A percentile compares a stretch with the other conserved stretches of the same genome.
Evolutionary conservation across 169 alveolate species (phyloP).

Genomic region (Toxoplasma gondii): DNA sequence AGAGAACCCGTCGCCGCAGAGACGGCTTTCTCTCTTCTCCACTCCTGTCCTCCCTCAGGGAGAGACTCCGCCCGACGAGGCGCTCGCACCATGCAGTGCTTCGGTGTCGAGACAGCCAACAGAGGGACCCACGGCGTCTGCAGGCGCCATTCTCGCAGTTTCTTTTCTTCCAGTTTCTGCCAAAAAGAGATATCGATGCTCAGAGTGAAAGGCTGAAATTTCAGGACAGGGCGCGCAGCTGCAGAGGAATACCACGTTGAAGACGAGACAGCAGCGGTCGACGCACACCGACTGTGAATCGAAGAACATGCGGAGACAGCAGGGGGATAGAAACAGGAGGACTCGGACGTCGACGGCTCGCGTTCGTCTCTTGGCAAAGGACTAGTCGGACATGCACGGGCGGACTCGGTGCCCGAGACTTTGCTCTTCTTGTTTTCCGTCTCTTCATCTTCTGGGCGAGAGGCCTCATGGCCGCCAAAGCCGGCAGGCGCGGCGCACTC

Average conservation of each 20-base stretch:
- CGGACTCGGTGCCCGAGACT: not conserved
- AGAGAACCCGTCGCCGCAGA: not conserved
- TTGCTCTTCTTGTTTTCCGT: not conserved
- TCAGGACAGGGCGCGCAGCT: slow-evolving; percentile 8
- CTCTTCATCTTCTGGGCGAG: not conserved
- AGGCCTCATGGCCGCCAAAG: not conserved
- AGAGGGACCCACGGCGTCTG: slow-evolving; percentile 64
- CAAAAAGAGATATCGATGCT: slow-evolving; percentile 53
- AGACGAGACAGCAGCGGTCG: not conserved
- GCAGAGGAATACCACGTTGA: not conserved
- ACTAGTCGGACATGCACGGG: not conserved
- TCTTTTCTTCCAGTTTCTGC: slow-evolving; percentile 36
- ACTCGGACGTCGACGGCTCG: not conserved
- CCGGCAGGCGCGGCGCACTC: not conserved
- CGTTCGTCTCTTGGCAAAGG: not conserved
- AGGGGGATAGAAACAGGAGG: not conserved
- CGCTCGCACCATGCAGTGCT: not conserved
- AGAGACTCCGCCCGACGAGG: not conserved
- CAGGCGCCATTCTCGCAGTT: slow-evolving; percentile 54
- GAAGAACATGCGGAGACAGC: not conserved
- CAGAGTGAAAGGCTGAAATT: slow-evolving; percentile 50
- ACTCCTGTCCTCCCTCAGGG: not conserved
- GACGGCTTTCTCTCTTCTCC: not conserved
- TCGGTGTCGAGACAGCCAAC: slow-evolving; percentile 24
- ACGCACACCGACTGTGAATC: not conserved